Base-by-base conservation (phyloP, 495 filamentous ascomycete genomes). In the Sphaerosporella brunnea region DNA sequence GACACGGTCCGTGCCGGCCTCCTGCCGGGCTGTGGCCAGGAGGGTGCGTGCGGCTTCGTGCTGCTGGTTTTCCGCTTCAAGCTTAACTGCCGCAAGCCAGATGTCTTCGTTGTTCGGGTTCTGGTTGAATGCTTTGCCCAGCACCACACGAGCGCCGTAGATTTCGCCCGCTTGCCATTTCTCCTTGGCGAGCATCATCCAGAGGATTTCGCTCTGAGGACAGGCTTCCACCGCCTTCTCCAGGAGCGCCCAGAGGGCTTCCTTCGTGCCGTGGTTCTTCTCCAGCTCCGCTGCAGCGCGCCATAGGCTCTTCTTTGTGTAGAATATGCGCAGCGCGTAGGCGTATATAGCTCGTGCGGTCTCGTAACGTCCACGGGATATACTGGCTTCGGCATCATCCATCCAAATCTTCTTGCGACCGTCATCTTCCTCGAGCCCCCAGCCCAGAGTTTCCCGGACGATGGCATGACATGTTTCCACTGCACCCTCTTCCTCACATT, bases 71-170 rank as follows among this genome's bases (percentile, higher is more conserved):
- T 93, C 84, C 1, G 88, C 83, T 59, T 99, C 90, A 13, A 96
- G 72, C 60, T 94, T 92, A 54, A 96, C 87, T 30, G 90, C 88
- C 2, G 84, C 81, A 34, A 93, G 75, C 80, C 85, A 96, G 53
- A 99, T 93, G 64, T 95, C 84, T 62, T 99, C 90, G 64, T 92
- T 93, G 62, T 85, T 82, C 0, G 84, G 81, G 48, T 93, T 90
- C 59, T 93, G 83, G 44, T 84, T 78, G 70, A 96, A 96, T 1
- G 90, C 87, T 50, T 74, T 73, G 0, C 74, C 85, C 7, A 96
- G 74, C 3, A 95, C 84, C 41, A 69, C 67, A 34, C 90, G 73
- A 0, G 90, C 86, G 49, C 83, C 85, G 55, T 93, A 77, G 41
- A 87, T 77, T 39, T 88, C 79, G 45, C 82, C 83, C 8, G 79